Percentiles rank a stretch among this genome's conserved stretches.
Evolutionary conservation across 2,329 filamentous ascomycete genomes (phyloP).

Genomic region (Orbilia ellipsospora): DNA sequence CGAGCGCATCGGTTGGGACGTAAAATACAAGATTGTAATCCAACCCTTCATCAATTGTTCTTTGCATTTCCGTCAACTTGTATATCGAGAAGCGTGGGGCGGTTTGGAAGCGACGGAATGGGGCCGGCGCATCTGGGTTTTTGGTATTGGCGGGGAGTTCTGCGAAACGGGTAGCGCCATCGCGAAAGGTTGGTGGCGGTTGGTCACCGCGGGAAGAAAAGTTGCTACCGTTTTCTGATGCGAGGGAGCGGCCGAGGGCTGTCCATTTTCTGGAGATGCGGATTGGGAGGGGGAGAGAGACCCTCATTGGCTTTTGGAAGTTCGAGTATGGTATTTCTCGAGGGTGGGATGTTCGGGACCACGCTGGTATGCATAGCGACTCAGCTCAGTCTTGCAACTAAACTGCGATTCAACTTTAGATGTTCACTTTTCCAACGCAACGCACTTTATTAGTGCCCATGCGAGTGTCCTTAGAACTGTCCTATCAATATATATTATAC

Average conservation of each 20-base stretch:
- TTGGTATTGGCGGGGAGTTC: constrained; percentile 6
- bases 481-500: too few species aligned
- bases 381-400: too few species aligned
- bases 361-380: too few species aligned
- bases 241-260: constrained; percentile 25
- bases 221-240: constrained; percentile 4
- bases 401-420: not conserved
- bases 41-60: constrained; percentile 23
- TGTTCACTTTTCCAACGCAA: constrained; percentile 23
- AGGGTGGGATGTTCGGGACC: not conserved
- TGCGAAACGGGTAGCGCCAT: not conserved
- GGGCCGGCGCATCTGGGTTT: not conserved
- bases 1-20: constrained; percentile 10
- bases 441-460: not conserved
- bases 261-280: constrained; percentile 24
- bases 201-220: not conserved
- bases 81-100: constrained; percentile 32
- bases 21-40: constrained; percentile 46
- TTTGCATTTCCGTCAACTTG: constrained; percentile 42
- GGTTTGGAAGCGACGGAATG: constrained; percentile 39
- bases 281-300: constrained; percentile 7
- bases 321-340: not conserved
- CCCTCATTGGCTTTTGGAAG: constrained; percentile 18
- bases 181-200: constrained; percentile 1
- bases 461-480: too few species aligned